Conservation (phyloP, 2,329 filamentous ascomycete species). For the Herpotrichia juniperi region DNA sequence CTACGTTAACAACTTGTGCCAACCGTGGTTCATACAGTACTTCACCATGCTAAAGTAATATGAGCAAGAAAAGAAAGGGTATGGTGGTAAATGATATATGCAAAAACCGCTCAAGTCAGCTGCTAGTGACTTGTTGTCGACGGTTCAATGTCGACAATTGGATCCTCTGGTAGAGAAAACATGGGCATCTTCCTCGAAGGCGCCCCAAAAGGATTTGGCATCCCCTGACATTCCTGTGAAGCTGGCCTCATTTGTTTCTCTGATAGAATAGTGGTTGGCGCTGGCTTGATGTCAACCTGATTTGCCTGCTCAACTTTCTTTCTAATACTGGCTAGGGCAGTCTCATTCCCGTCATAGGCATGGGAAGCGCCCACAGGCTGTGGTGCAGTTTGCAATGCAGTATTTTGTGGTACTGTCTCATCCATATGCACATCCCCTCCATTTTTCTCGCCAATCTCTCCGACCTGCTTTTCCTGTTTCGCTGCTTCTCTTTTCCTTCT, state of each 20-base stretch:
- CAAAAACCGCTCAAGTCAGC: not conserved
- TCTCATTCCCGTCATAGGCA: slow-evolving; percentile 30
- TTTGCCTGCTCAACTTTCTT: slow-evolving; percentile 29
- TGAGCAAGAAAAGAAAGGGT: not conserved
- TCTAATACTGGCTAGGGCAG: slow-evolving; percentile 26
- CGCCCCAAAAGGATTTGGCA: slow-evolving; percentile 29
- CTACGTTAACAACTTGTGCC: no score
- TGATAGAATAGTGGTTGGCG: slow-evolving; percentile 5
- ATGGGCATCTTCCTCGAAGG: slow-evolving; percentile 47
- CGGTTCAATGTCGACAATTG: slow-evolving; percentile 48
- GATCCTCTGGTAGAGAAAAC: slow-evolving; percentile 50
- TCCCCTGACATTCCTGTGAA: slow-evolving; percentile 11
- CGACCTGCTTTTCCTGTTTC: slow-evolving; percentile 25
- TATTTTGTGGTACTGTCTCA: not conserved
- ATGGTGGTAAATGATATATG: not conserved
- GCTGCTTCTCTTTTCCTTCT: slow-evolving; percentile 58
- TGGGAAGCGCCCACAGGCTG: slow-evolving; percentile 12
- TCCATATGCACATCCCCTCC: not conserved
- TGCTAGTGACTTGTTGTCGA: slow-evolving; percentile 24
- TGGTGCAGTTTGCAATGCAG: slow-evolving; percentile 3
- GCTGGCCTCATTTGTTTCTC: not conserved
- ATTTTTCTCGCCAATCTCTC: slow-evolving; percentile 9
- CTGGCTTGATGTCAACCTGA: slow-evolving; percentile 7
- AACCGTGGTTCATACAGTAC: no score
- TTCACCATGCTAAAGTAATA: no score